Base-by-base conservation (phyloP, 768 basidiomycete genomes). In the Ephemerocybe angulata region DNA sequence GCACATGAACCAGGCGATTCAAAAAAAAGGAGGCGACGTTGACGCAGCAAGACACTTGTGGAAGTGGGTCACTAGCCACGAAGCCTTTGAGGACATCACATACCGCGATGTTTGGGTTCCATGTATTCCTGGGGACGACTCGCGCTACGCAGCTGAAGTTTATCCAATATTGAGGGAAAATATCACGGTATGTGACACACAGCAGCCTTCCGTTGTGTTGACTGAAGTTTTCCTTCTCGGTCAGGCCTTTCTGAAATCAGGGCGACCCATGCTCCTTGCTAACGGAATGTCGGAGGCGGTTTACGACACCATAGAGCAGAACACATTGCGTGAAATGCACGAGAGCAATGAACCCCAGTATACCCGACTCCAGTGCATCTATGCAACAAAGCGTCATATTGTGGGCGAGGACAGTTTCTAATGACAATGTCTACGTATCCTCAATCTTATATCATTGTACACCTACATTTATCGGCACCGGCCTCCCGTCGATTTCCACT, bases 241-340 rank as follows among this genome's bases (percentile, higher is more conserved):
- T 19, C 56, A 91, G 88, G 73, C 79, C 8, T 90, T 91, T 62
- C 60, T 91, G 38, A 76, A 74, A 56, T 83, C 85, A 1, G 85
- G 81, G n/a, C 74, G 86, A 15, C 85, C 87, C 19, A 70, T 91
- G 35, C 76, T 91, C 3, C 76, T 90, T 4, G 79, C 82, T 15
- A 79, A 73, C 60, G 89, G 86, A 4, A 62, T 89, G 24, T 67
- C 82, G 3, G 76, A 79, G 63, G 67, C 71, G 7, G 63, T 83
- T 15, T 75, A 89, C 1, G 83, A 87, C 76, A 83, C 62, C 52
- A 67, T 90, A 17, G 77, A 88, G 65, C 52, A 53, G 4, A 77
- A 81, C 22, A 78, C 83, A 12, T 65, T 64, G n/a, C 41, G 62
- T 30, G 89, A 90, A 61, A 63, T 88, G 37, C 65, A 70, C 13